Evolutionary conservation across 495 filamentous ascomycete species (phyloP).

Genomic region (Cairneyella variabilis): DNA sequence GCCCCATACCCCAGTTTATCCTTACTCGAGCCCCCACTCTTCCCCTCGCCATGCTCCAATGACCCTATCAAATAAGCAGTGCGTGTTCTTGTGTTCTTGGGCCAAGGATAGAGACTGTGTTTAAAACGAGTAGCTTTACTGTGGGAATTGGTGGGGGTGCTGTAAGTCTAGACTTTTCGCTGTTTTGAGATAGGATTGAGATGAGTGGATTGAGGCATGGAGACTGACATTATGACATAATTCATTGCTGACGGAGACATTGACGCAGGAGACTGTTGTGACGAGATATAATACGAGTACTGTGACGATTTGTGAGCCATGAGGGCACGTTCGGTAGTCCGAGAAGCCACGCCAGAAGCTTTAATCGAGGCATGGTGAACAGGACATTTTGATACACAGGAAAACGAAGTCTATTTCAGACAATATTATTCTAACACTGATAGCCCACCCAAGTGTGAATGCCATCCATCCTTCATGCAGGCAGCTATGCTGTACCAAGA

Average conservation of each 20-base stretch:
- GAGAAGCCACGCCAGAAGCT: too few species aligned
- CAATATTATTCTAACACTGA: too few species aligned
- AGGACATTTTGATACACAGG: too few species aligned
- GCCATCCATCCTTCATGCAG: too few species aligned
- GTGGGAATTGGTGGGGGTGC: neutral
- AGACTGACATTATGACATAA: neutral
- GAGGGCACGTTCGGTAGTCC: too few species aligned
- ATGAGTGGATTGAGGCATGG: neutral
- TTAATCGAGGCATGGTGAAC: too few species aligned
- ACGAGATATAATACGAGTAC: neutral
- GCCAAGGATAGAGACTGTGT: neutral
- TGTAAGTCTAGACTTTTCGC: neutral
- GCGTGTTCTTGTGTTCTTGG: neutral
- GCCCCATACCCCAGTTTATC: neutral
- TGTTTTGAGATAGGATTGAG: neutral
- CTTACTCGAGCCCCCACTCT: neutral
- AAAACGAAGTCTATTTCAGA: too few species aligned
- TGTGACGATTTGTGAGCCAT: neutral
- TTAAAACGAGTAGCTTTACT: neutral
- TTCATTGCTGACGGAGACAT: neutral
- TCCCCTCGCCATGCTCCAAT: neutral
- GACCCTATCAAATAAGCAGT: neutral
- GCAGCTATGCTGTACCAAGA: too few species aligned
- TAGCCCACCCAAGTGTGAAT: too few species aligned
- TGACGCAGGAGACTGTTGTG: neutral